A percentile compares a stretch with the other conserved stretches of the same genome.
phyloP scores from a whole-genome alignment of 352 stramenopile genomes.

The Phytophthora colocasiae region DNA sequence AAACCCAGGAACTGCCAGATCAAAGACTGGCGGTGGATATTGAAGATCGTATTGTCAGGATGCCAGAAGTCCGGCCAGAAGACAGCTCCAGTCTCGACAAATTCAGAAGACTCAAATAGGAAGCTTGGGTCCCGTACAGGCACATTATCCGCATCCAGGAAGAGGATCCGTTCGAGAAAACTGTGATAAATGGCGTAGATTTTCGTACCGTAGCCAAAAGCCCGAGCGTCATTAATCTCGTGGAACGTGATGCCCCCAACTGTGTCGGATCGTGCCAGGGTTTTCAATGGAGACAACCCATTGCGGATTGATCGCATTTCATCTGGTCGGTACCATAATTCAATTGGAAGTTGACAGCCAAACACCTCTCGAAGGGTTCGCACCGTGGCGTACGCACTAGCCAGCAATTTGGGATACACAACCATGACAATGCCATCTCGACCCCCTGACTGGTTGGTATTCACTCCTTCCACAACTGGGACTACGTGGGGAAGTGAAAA shows the following conservation, averaged over 20 bases:
- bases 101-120: constrained; percentile 52
- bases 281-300: constrained; percentile 23
- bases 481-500: constrained; percentile 24
- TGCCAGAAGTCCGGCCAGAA: constrained; percentile 81
- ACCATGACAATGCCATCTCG: constrained; percentile 33
- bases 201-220: constrained; percentile 60
- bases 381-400: constrained; percentile 24
- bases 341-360: constrained; percentile 45
- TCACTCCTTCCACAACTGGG: constrained; percentile 12
- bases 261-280: constrained; percentile 4
- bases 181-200: constrained; percentile 54
- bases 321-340: constrained; percentile 55
- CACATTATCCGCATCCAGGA: constrained; percentile 67
- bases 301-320: constrained; percentile 34
- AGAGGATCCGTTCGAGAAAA: constrained; percentile 50
- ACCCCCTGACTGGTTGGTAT: constrained; percentile 12
- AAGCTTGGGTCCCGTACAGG: constrained; percentile 56
- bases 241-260: constrained; percentile 37
- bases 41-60: constrained; percentile 71
- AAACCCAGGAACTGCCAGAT: constrained; percentile 60
- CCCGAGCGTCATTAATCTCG: constrained; percentile 42
- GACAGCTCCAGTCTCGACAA: constrained; percentile 45
- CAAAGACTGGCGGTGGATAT: constrained; percentile 61
- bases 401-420: constrained; percentile 26
- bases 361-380: constrained; percentile 23